A percentile compares a stretch with the other conserved stretches of the same genome.
Conservation (phyloP, 768 basidiomycete genomes). For the Collybiopsis confluens region DNA sequence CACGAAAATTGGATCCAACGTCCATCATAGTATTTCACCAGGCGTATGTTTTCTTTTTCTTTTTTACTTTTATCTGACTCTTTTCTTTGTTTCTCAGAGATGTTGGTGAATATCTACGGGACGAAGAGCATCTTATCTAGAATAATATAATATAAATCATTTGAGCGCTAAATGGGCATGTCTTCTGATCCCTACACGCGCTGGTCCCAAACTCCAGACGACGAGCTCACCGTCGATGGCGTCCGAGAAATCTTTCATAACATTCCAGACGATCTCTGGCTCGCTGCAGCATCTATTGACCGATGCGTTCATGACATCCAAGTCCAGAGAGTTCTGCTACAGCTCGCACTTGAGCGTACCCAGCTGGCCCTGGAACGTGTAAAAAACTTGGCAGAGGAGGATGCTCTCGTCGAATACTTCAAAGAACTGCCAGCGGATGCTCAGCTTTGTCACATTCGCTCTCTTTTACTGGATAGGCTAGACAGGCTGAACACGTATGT, state of each 20-base stretch:
- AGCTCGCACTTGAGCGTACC: conserved; percentile 62
- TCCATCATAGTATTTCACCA: conserved; percentile 98
- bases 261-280: conserved; percentile 72
- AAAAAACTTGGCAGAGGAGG: conserved; percentile 27
- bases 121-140: conserved; percentile 60
- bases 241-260: conserved; percentile 44
- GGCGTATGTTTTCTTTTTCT: conserved; percentile 52
- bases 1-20: conserved; percentile 94
- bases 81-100: no score
- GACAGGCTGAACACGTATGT: conserved; percentile 73
- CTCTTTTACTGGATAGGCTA: conserved; percentile 60
- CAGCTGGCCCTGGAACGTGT: conserved; percentile 41
- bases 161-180: conserved; percentile 37
- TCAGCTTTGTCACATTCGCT: conserved; percentile 60
- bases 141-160: no score
- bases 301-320: conserved; percentile 53
- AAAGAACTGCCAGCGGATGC: conserved; percentile 53
- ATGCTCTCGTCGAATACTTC: conserved; percentile 51
- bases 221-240: conserved; percentile 48
- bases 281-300: conserved; percentile 68
- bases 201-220: conserved; percentile 58
- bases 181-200: conserved; percentile 34
- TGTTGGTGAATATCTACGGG: conserved; percentile 96
- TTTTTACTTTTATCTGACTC: background rate
- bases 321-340: conserved; percentile 55